Conservation (phyloP, 345 rosid species). For the Linum trigynum region DNA sequence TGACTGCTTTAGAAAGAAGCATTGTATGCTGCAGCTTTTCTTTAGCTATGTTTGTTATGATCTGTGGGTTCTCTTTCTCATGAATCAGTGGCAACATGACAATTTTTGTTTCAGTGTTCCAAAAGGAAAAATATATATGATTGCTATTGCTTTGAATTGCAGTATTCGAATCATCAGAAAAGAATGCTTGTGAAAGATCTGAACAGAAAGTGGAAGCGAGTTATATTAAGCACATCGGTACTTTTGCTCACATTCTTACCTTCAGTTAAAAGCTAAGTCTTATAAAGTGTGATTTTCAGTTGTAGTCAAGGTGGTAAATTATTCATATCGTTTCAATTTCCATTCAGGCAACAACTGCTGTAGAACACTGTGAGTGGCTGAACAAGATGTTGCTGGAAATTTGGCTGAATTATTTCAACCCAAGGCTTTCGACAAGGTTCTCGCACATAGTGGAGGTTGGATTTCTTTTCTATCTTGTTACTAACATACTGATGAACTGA, state of each 20-base stretch:
- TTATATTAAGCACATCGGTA: constrained; percentile 52
- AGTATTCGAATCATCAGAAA: constrained; percentile 72
- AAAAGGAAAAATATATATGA: neutral
- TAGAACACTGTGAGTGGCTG: constrained; percentile 94
- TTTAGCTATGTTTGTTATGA: too few relatives aligned
- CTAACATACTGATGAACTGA: neutral
- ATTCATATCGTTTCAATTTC: constrained; percentile 5
- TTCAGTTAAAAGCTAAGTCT: neutral
- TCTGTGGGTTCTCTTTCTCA: too few relatives aligned
- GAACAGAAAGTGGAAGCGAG: constrained; percentile 72
- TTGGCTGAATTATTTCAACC: constrained; percentile 62
- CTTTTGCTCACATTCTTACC: constrained; percentile 1
- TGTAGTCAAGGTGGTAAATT: neutral
- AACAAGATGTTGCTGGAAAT: constrained; percentile 77
- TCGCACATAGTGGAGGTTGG: constrained; percentile 74
- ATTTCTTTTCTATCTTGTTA: constrained; percentile 2
- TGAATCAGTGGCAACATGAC: too few relatives aligned
- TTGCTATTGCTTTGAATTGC: constrained; percentile 12
- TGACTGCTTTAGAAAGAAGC: neutral
- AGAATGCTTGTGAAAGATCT: constrained; percentile 64
- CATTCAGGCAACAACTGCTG: constrained; percentile 65
- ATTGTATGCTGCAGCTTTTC: neutral
- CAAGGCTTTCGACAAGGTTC: constrained; percentile 62
- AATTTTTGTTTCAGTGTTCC: neutral
- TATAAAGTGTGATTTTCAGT: constrained; percentile 5